Base-by-base conservation (phyloP, 1,284 basidiomycete species). In the Chiua sp. region DNA sequence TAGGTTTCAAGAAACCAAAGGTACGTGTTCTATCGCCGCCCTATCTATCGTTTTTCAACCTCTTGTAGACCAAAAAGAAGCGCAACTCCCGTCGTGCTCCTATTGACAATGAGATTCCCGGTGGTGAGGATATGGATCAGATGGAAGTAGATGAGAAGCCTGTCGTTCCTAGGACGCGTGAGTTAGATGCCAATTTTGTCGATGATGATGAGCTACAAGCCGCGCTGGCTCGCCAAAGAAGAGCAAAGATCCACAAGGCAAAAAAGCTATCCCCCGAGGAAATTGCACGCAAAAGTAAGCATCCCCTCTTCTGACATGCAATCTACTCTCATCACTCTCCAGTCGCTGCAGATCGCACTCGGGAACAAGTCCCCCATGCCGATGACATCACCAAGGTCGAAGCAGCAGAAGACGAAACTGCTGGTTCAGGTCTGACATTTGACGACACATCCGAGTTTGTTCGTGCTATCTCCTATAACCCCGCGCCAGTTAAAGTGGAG, bases 151-250 rank as follows among this genome's bases (percentile, higher is more conserved):
- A 95, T 68, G 80, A 86, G 65, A 87, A 85, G 65, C 84, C 87
- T 51, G 77, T 85, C 63, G 76, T 84, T 53, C 84, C 87, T 62
- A 81, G 86, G 65, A 78, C 79, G 67, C 80, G 88, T 68, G 87
- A 95, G 73, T 80, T 90, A 58, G 87, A 95, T 68, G 82, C 83
- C 62, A 97, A 98, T 78, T 92, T 98, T 75, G 91, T 99, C 64
- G 98, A 99, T 78, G 98, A 99, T 74, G 98, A 99, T 75, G 98
- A 99, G 71, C 84, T 99, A 44, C 96, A 98, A 81, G 93, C 93
- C 37, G 94, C 93, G 32, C 82, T 99, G 56, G 92, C 97, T 28
- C 87, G 93, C 22, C 88, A 93, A 59, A 83, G 98, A 60, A 85
- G 92, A 68, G 89, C 90, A 44, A 93, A 93, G 67, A 83, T 94